Evolutionary conservation across 1,284 basidiomycete genomes (phyloP).

Genomic region (Cutaneotrichosporon dermatis): DNA sequence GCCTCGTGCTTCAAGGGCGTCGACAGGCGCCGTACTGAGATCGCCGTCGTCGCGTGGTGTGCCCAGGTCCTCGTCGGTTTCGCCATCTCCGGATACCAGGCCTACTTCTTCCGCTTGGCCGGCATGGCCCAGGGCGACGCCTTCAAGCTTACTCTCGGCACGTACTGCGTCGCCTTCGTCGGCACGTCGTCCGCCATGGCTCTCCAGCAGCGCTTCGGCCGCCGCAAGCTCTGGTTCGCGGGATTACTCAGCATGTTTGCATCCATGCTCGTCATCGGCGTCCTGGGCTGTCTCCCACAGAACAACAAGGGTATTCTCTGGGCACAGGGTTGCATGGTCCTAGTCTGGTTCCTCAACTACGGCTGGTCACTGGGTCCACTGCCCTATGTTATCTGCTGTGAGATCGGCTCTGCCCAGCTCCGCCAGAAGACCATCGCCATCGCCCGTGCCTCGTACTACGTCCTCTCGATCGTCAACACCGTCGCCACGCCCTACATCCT

Average conservation of each 20-base stretch:
- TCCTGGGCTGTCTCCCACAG: slow-evolving; percentile 25
- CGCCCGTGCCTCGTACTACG: slow-evolving; percentile 48
- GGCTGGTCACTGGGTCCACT: slow-evolving; percentile 27
- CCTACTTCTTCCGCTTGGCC: slow-evolving; percentile 46
- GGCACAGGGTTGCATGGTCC: slow-evolving; percentile 18
- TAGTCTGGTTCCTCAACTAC: slow-evolving; percentile 23
- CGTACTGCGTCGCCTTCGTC: slow-evolving; percentile 4
- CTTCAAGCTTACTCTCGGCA: slow-evolving; percentile 6
- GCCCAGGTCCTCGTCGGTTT: slow-evolving; percentile 3
- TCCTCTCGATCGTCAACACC: slow-evolving; percentile 19
- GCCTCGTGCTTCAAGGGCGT: slow-evolving; percentile 29
- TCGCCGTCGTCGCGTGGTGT: slow-evolving; percentile 19
- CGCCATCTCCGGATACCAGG: slow-evolving; percentile 10
- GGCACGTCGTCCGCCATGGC: slow-evolving; percentile 1
- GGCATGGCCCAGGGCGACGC: slow-evolving; percentile 24
- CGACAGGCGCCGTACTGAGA: slow-evolving; percentile 31
- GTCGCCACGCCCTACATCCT: slow-evolving; percentile 17
- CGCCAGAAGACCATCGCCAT: slow-evolving; percentile 53
- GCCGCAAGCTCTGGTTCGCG: slow-evolving; percentile 48
- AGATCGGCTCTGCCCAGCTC: slow-evolving; percentile 48
- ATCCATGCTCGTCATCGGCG: slow-evolving; percentile 50
- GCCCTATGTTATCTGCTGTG: slow-evolving; percentile 45
- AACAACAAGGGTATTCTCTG: slow-evolving; percentile 4
- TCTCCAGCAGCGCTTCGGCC: slow-evolving; percentile 25
- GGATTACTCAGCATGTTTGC: slow-evolving; percentile 47